Evolutionary conservation across 345 rosid species (phyloP).

Genomic region (Trapa incisa): DNA sequence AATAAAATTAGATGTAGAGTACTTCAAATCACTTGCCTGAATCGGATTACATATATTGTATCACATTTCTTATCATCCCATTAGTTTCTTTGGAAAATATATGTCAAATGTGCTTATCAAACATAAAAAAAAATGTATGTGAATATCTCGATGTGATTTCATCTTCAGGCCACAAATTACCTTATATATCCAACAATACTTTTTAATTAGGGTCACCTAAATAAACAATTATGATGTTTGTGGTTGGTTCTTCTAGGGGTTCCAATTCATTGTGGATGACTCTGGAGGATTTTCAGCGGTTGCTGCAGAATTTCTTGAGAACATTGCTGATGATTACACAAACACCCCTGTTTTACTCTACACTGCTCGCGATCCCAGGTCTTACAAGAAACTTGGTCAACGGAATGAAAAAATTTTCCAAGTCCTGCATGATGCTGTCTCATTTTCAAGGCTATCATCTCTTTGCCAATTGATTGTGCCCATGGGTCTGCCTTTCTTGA

Average conservation of each 20-base stretch:
- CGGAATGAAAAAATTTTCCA: conserved; percentile 36
- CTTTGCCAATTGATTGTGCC: conserved; percentile 67
- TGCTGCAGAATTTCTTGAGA: conserved; percentile 71
- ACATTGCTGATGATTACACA: conserved; percentile 67
- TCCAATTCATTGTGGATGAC: conserved; percentile 81
- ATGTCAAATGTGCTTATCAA: neutral
- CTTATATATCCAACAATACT: neutral
- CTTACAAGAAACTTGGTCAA: conserved; percentile 32
- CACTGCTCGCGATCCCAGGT: conserved; percentile 41
- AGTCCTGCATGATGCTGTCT: conserved; percentile 70
- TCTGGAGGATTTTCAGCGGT: conserved; percentile 81
- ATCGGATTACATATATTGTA: too few relatives aligned
- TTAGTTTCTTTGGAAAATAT: neutral
- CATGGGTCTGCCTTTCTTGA: conserved; percentile 64
- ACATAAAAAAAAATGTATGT: neutral
- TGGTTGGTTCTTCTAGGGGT: conserved; percentile 37
- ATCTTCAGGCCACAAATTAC: neutral
- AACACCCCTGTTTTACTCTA: conserved; percentile 65
- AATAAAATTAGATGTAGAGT: neutral
- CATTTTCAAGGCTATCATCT: conserved; percentile 64
- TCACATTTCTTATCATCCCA: too few relatives aligned
- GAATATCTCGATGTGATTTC: neutral
- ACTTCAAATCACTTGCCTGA: neutral
- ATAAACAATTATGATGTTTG: neutral
- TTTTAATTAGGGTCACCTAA: neutral